Evolutionary conservation across 495 filamentous ascomycete species (phyloP), one percentile per base, ranked within the genome.

Genomic region (Aspergillus sclerotiicarbonarius): DNA sequence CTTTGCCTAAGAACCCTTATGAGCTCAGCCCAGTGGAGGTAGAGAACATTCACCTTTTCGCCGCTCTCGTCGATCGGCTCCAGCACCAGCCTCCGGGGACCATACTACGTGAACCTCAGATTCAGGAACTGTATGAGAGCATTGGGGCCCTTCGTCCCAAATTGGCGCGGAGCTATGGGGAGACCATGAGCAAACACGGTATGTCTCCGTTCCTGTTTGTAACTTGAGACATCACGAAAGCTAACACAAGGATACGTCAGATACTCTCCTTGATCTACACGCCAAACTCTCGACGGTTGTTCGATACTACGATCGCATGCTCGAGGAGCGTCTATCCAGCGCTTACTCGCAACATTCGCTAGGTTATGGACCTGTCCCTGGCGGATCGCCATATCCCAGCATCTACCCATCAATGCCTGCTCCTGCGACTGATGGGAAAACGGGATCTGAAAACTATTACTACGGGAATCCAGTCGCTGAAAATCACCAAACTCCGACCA

Each of bases 171-270:
- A 97, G 93, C 8, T 98, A 97, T 73, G 94, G 94, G 37, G 94
- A 98, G 74, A 98, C 94, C 0, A 98, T 98, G 94, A 98, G 93
- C 82, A 98, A 98, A 73, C 94, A 98, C 71, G 93, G 92, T 90
- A 78, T 68, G 85, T 78, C 31, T 56, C 21, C 3, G 19, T 15
- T 13, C 9, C 44, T 37, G 8, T 48, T 46, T 13, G 19, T 41
- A 6, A 12, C 12, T 54, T 12, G 31, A 59, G 20, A 18, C 12
- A 41, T 16, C 29, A 31, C 5, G 10, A 57, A 56, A 29, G 25
- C 70, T 80, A 58, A 80, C 60, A 19, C n/a, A 20, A 3, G 25
- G 15, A 51, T 19, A 7, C n/a, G 59, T 37, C 60, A 85, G 83
- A 98, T 68, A 92, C 94, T 2, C 80, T 98, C 9, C 84, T 97